A percentile compares a stretch with the other conserved stretches of the same genome.
Evolutionary conservation across 2,329 filamentous ascomycete genomes (phyloP).

Genomic region (Dothistroma septosporum): DNA sequence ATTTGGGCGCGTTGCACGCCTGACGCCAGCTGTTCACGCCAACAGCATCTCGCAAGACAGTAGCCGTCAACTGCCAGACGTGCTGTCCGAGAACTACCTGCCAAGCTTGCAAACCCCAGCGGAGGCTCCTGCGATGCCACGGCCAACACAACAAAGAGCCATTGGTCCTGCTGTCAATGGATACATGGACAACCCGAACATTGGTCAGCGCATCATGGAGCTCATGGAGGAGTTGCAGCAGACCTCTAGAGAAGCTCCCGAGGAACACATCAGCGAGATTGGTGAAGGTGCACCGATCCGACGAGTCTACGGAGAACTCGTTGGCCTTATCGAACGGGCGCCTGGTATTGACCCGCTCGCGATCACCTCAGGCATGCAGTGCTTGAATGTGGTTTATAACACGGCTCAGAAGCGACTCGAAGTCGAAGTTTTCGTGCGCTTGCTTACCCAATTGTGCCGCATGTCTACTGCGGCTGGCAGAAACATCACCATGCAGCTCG

Average conservation of each 20-base stretch:
- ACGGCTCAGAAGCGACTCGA: slow-evolving; percentile 55
- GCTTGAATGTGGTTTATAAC: slow-evolving; percentile 47
- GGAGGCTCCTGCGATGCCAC: slow-evolving; percentile 58
- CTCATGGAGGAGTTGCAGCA: slow-evolving; percentile 56
- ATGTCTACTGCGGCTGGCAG: slow-evolving; percentile 56
- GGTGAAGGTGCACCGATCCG: slow-evolving; percentile 53
- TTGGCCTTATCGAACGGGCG: slow-evolving; percentile 52
- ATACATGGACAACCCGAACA: slow-evolving; percentile 53
- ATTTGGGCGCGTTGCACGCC: slow-evolving; percentile 79
- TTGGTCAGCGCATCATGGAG: slow-evolving; percentile 52
- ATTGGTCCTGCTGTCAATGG: slow-evolving; percentile 53
- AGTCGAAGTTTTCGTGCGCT: slow-evolving; percentile 59
- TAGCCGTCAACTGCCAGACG: slow-evolving; percentile 58
- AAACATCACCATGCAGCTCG: slow-evolving; percentile 49
- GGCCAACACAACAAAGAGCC: slow-evolving; percentile 51
- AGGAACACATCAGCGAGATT: slow-evolving; percentile 57
- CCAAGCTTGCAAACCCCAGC: slow-evolving; percentile 60
- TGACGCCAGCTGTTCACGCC: slow-evolving; percentile 46
- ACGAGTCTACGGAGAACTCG: slow-evolving; percentile 55
- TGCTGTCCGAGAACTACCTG: slow-evolving; percentile 60
- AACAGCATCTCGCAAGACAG: slow-evolving; percentile 56
- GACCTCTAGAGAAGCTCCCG: slow-evolving; percentile 52
- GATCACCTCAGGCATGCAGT: slow-evolving; percentile 50
- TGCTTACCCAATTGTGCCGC: slow-evolving; percentile 59
- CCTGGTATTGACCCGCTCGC: slow-evolving; percentile 55